Percentiles rank a stretch among this genome's conserved stretches.
Evolutionary conservation across 2,329 filamentous ascomycete genomes (phyloP).

Genomic region (Falciphora oryzae): DNA sequence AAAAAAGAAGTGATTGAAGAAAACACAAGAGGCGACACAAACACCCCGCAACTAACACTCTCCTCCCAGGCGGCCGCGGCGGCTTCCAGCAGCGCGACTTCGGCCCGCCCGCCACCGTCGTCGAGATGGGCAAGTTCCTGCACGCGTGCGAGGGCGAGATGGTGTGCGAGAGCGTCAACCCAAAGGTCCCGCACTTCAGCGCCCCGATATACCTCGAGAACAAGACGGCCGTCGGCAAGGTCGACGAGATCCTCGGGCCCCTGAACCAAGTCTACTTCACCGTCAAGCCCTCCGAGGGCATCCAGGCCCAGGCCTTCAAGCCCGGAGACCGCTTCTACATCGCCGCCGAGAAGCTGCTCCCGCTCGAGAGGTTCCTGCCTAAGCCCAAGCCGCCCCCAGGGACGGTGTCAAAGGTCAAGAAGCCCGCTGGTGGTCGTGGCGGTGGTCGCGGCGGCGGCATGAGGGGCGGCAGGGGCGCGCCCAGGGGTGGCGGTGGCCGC

Average conservation of each 20-base stretch:
- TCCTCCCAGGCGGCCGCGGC: conserved; percentile 39
- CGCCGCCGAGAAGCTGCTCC: conserved; percentile 86
- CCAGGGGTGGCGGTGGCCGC: conserved; percentile 24
- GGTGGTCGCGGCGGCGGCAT: conserved; percentile 32
- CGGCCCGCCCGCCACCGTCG: conserved; percentile 56
- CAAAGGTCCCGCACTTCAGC: conserved; percentile 98
- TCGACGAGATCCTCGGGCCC: conserved; percentile 95
- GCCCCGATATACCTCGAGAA: conserved; percentile 98
- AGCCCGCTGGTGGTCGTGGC: conserved; percentile 58
- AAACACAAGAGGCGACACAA: conserved; percentile 19
- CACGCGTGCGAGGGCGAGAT: conserved; percentile 97
- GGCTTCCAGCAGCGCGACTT: conserved; percentile 54
- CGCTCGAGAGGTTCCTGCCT: conserved; percentile 92
- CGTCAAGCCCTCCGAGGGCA: conserved; percentile 93
- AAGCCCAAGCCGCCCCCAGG: conserved; percentile 75
- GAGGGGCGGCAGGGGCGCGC: conserved; percentile 33
- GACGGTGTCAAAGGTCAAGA: conserved; percentile 46
- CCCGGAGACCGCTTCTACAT: conserved; percentile 97
- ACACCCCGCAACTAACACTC: background rate
- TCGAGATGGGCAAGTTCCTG: conserved; percentile 89
- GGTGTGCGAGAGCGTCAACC: conserved; percentile 91
- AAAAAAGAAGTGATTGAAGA: conserved; percentile 10
- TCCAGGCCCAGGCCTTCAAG: conserved; percentile 93
- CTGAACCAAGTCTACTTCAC: conserved; percentile 99
- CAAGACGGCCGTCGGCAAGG: conserved; percentile 93